Evolutionary conservation across 805 yeast species (phyloP), one percentile per base, ranked within the genome.

Genomic region (Yarrowia porcina): DNA sequence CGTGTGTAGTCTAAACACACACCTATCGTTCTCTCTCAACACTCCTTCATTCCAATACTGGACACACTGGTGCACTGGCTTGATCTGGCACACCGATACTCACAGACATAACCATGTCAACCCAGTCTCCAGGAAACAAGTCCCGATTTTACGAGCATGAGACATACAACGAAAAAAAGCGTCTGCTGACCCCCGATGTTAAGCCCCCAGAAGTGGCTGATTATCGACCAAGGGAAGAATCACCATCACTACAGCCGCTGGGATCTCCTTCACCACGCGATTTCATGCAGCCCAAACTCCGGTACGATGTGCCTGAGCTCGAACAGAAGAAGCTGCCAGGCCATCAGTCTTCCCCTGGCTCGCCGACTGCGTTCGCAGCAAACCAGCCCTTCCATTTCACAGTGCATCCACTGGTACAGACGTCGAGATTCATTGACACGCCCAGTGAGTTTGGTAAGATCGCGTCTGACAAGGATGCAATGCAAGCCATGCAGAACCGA

Each of bases 401-500:
- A n/a, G 42, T 50, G n/a, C 42, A 50, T 13, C 57, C 57, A 15
- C 32, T 35, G 32, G 50, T 63, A 20, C 45, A 49, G 25, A 21
- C 50, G 21, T 25, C 52, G 13, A 27, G 50, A 20, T 30, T 33
- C 50, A 50, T 61, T 17, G 36, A 35, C 36, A 32, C 61, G 10
- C 39, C 47, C 9, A 41, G 23, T 25, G 36, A 25, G 17, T 15
- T 28, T 10, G 36, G 54, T 27, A 38, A 33, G 27, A 28, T 21
- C 12, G 41, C 36, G 9, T 38, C 64, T 4, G 50, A 30, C 27
- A 35, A 25, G 13, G 42, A 30, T 17, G 35, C 56, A 4, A 47
- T 42, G 41, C 59, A 59, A 23, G 50, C 65, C 15, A 59, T 42
- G 56, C 64, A 59, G 17, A 62, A 64, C 60, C 52, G 61, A 12